phyloP scores from a whole-genome alignment of 495 filamentous ascomycete species.

The Trichoderma erinaceum region DNA sequence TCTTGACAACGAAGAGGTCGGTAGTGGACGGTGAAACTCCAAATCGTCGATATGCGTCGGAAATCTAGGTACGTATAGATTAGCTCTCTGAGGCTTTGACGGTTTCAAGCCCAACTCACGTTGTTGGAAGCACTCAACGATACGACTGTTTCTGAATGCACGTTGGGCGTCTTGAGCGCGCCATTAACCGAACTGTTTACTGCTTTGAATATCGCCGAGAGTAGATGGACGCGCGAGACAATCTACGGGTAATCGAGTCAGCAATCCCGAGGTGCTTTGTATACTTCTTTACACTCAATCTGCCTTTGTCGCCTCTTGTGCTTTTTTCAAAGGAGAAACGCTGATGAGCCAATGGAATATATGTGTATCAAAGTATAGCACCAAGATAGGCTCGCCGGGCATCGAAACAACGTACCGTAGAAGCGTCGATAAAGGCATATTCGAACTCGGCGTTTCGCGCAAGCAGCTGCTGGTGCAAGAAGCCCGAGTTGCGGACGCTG shows the following conservation, averaged over 20 bases:
- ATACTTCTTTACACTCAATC: neutral
- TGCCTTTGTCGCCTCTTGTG: too few species aligned
- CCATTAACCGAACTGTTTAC: slow-evolving; percentile 54
- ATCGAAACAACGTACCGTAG: slow-evolving; percentile 43
- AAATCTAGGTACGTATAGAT: slow-evolving; percentile 53
- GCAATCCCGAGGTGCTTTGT: neutral
- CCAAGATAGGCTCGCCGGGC: neutral
- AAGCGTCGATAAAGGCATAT: slow-evolving; percentile 89
- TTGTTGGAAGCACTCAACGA: slow-evolving; percentile 80
- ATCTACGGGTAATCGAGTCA: neutral
- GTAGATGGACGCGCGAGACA: slow-evolving; percentile 58
- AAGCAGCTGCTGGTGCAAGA: slow-evolving; percentile 73
- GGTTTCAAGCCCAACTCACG: slow-evolving; percentile 39
- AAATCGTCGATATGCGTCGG: slow-evolving; percentile 82
- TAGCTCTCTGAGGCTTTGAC: neutral
- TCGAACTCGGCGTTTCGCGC: slow-evolving; percentile 76
- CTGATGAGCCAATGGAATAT: too few species aligned
- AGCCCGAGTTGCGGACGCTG: slow-evolving; percentile 67
- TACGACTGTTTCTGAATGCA: slow-evolving; percentile 90
- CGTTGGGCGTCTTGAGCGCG: slow-evolving; percentile 70
- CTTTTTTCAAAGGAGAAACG: too few species aligned
- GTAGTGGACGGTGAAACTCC: slow-evolving; percentile 68
- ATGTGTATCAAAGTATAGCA: too few species aligned
- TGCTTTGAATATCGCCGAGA: slow-evolving; percentile 74
- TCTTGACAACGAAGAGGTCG: slow-evolving; percentile 69